phyloP scores from a whole-genome alignment of 2,329 filamentous ascomycete species.

The Sporothrix humicola region DNA sequence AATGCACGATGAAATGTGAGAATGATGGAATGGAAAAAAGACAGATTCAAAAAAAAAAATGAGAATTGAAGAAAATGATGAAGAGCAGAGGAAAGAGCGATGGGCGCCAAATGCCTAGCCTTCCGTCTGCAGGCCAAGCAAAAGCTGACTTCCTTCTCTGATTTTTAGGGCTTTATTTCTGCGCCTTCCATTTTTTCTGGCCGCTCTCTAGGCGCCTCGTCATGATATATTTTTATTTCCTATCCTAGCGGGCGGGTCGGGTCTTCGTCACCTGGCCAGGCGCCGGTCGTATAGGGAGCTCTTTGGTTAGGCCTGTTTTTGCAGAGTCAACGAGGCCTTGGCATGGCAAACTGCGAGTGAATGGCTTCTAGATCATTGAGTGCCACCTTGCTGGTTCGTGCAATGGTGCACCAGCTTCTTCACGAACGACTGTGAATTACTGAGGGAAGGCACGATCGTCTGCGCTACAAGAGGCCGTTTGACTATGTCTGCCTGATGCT shows the following conservation, averaged over 20 bases:
- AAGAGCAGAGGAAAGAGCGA: background rate
- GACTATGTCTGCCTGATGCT: background rate
- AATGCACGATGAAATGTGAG: background rate
- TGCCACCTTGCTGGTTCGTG: background rate
- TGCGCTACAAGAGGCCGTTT: background rate
- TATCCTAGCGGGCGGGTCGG: conserved; percentile 18
- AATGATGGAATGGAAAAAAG: background rate
- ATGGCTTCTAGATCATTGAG: background rate
- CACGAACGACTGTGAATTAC: background rate
- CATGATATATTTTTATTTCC: background rate
- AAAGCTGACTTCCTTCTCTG: background rate
- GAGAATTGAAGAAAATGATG: too few species aligned
- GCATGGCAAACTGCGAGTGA: background rate
- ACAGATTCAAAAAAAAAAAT: background rate
- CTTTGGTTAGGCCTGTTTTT: background rate
- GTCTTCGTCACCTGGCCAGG: conserved; percentile 18
- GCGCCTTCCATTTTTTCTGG: background rate
- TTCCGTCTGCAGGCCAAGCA: conserved; percentile 20
- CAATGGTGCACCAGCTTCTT: background rate
- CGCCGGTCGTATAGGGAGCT: conserved; percentile 8
- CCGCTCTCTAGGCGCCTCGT: background rate
- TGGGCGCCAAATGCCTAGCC: conserved; percentile 10
- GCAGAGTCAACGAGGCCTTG: background rate
- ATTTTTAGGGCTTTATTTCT: background rate
- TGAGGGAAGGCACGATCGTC: background rate